phyloP scores from a whole-genome alignment of 2,329 filamentous ascomycete species.

The Parasarocladium wereldwijsianum region DNA sequence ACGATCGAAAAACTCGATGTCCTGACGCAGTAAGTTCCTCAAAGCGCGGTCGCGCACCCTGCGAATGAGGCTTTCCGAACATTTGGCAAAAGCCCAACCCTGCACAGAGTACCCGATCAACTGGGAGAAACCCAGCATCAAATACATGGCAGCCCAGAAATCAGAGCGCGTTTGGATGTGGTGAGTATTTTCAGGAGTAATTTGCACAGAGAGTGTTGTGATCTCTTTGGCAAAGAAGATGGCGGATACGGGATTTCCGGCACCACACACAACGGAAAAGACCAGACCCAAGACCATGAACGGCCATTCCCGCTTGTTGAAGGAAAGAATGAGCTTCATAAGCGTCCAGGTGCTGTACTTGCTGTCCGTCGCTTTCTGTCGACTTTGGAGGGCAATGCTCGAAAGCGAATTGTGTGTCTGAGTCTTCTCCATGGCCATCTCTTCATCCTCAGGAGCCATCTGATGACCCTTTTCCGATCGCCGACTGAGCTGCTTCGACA shows the following conservation, averaged over 20 bases:
- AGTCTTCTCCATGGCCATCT: conserved; percentile 7
- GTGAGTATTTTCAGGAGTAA: conserved; percentile 27
- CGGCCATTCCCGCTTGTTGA: conserved; percentile 60
- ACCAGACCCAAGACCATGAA: conserved; percentile 60
- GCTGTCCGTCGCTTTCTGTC: conserved; percentile 18
- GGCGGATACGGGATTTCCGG: conserved; percentile 57
- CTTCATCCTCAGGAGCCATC: conserved; percentile 1
- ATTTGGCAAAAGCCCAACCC: conserved; percentile 64
- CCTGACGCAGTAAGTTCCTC: conserved; percentile 77
- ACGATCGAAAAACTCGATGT: conserved; percentile 80
- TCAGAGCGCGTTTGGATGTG: conserved; percentile 56
- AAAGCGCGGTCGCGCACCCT: conserved; percentile 74
- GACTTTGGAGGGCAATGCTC: conserved; percentile 51
- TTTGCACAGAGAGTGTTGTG: conserved; percentile 42
- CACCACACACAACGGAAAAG: conserved; percentile 64
- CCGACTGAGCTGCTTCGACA: not conserved
- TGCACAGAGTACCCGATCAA: conserved; percentile 55
- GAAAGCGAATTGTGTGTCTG: conserved; percentile 47
- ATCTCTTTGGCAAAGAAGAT: conserved; percentile 88
- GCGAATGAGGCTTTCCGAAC: conserved; percentile 75
- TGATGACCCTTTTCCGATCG: conserved; percentile 3
- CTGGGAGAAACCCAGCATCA: conserved; percentile 65
- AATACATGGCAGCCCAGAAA: conserved; percentile 83
- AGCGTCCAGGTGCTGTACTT: conserved; percentile 62
- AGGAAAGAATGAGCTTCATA: conserved; percentile 63